phyloP scores from a whole-genome alignment of 306 rosid genomes.

The Casuarina equisetifolia region DNA sequence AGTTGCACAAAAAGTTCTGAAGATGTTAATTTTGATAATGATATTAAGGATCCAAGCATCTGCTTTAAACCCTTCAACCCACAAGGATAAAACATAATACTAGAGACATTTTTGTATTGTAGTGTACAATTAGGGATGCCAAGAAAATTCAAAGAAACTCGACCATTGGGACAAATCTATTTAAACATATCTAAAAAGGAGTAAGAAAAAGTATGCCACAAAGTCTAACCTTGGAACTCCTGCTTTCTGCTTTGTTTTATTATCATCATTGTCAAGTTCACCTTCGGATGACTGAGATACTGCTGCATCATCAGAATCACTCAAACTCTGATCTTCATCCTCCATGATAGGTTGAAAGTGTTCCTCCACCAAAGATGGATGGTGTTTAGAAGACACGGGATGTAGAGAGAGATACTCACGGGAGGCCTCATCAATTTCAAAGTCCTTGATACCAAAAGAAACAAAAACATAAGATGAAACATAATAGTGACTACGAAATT shows the following conservation, averaged over 20 bases:
- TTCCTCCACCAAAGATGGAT: slow-evolving; percentile 66
- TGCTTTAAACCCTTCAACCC: neutral
- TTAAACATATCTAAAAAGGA: slow-evolving; percentile 5
- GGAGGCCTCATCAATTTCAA: slow-evolving; percentile 64
- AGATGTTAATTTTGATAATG: neutral
- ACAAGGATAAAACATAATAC: neutral
- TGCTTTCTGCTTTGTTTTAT: slow-evolving; percentile 33
- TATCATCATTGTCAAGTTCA: slow-evolving; percentile 30
- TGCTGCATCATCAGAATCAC: slow-evolving; percentile 55
- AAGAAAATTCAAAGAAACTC: slow-evolving; percentile 6
- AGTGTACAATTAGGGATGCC: neutral
- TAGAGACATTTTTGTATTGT: neutral
- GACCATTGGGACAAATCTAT: slow-evolving; percentile 10
- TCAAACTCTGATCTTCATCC: slow-evolving; percentile 50
- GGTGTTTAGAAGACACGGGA: slow-evolving; percentile 79
- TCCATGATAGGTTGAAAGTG: slow-evolving; percentile 75
- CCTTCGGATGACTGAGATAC: slow-evolving; percentile 43
- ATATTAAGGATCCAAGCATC: slow-evolving; percentile 9
- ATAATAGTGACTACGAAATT: neutral
- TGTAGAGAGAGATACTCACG: slow-evolving; percentile 77
- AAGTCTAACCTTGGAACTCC: slow-evolving; percentile 62
- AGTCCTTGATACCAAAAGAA: slow-evolving; percentile 52
- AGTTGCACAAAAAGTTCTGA: neutral
- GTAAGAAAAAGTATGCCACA: slow-evolving; percentile 7
- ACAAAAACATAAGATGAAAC: neutral